Evolutionary conservation across 73 alveolate genomes (phyloP), one percentile per base, ranked within the genome.

Genomic region (Paramecium primaurelia): DNA sequence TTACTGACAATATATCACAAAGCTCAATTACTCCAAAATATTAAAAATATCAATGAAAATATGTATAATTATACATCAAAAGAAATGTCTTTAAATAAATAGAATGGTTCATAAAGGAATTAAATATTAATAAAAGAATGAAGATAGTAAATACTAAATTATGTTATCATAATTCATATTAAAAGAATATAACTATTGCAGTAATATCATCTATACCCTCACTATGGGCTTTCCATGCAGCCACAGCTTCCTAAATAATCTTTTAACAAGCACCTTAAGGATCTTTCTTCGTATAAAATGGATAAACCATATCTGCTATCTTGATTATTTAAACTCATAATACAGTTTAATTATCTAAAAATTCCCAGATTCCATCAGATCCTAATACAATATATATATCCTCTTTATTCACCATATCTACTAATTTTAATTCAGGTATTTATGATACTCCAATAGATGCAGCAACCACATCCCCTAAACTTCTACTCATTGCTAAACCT

Each of bases 401-500:
- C 9, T 77, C 71, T 77, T 77, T 38, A 20, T 77, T 20, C 32
- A 34, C 34, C 8, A 37, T 59, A 8, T 59, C 86, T 20, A 71
- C 58, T 18, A 9, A 8, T 14, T 26, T 77, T n/a, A 77, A 10
- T 3, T 77, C 89, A 16, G 89, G 89, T 18, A 42, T 44, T 77
- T 77, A 20, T 8, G 77, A 59, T 12, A 86, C 95, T 6, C 97
- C 97, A 45, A 94, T 95, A 86, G 93, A 38, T 38, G 86, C 40
- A 18, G 97, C 97, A 11, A 94, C 93, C 16, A 60, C 47, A 86
- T 94, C 97, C 51, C 97, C 97, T 12, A 94, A 58, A 11, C 95
- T 85, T 60, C 97, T 36, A 60, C 96, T 92, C 97, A 94, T 94
- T 1, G 97, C 97, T 16, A 94, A 92, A 26, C 97, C 97, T 1